These are phyloP conservation scores for Ampelomyces quisqualis DNA, from an alignment of 2,329 filamentous ascomycete genomes.

Conservation along the genomic window DNA sequence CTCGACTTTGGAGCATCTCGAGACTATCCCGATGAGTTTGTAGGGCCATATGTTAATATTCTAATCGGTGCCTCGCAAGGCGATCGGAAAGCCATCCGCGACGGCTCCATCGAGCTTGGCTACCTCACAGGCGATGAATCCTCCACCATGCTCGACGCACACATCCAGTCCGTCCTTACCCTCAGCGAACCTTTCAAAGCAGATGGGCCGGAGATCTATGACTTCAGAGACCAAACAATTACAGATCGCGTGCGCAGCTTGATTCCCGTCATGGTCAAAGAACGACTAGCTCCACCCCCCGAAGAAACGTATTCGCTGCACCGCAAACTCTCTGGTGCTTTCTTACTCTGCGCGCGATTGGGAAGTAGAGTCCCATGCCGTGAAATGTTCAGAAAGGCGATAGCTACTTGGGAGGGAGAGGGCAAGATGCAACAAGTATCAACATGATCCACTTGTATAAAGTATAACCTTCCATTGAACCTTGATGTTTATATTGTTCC, in stretches of 20 bases:
- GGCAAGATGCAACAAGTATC: slow-evolving; percentile 13
- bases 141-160: slow-evolving; percentile 81
- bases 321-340: slow-evolving; percentile 91
- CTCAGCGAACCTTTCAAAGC: slow-evolving; percentile 85
- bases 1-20: slow-evolving; percentile 94
- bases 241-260: slow-evolving; percentile 85
- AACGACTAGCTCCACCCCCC: slow-evolving; percentile 84
- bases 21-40: slow-evolving; percentile 78
- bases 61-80: slow-evolving; percentile 75
- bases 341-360: slow-evolving; percentile 83
- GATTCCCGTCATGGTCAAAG: slow-evolving; percentile 90
- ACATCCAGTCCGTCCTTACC: slow-evolving; percentile 83
- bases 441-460: neutral
- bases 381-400: slow-evolving; percentile 69
- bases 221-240: slow-evolving; percentile 93
- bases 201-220: slow-evolving; percentile 77
- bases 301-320: slow-evolving; percentile 98
- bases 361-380: slow-evolving; percentile 81
- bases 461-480: neutral
- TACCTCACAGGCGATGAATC: slow-evolving; percentile 93
- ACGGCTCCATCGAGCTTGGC: slow-evolving; percentile 73
- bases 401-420: slow-evolving; percentile 38
- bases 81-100: slow-evolving; percentile 64
- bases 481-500: too few species aligned
- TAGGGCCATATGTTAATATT: slow-evolving; percentile 75